A percentile compares a stretch with the other conserved stretches of the same genome.
These are phyloP conservation scores for Globisporangium solare DNA, from an alignment of 352 stramenopile species.

Conservation along the genomic window DNA sequence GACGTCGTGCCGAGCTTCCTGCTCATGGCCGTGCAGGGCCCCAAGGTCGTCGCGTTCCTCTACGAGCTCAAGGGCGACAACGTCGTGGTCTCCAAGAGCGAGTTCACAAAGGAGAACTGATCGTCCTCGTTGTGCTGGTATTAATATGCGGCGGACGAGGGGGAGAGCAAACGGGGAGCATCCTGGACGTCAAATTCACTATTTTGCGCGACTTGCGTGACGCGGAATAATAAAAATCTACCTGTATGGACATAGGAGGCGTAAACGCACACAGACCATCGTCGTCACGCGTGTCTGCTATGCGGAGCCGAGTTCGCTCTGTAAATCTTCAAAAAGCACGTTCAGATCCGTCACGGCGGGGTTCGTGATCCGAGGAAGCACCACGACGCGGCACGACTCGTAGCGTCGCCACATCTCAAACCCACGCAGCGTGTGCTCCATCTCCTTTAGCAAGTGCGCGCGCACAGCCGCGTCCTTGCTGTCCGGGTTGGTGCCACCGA, in stretches of 20 bases:
- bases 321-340: slow-evolving; percentile 72
- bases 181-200: background rate
- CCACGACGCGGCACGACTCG: slow-evolving; percentile 57
- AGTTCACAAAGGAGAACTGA: slow-evolving; percentile 76
- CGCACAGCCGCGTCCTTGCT: slow-evolving; percentile 66
- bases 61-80: slow-evolving; percentile 90
- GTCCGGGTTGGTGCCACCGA: slow-evolving; percentile 37
- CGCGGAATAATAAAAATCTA: slow-evolving; percentile 10
- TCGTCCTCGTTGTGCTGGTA: background rate
- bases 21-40: slow-evolving; percentile 96
- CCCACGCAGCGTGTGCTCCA: slow-evolving; percentile 79
- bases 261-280: too few species aligned
- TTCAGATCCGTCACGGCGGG: slow-evolving; percentile 59
- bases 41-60: slow-evolving; percentile 96
- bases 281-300: slow-evolving; percentile 2
- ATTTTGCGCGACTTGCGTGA: background rate
- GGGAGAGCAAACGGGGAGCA: background rate
- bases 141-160: background rate
- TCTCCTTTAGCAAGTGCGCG: slow-evolving; percentile 73
- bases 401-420: slow-evolving; percentile 88
- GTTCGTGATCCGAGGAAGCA: slow-evolving; percentile 75
- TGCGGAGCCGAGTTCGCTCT: slow-evolving; percentile 41
- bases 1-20: slow-evolving; percentile 95
- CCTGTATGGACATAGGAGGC: slow-evolving; percentile 1
- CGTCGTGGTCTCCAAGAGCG: slow-evolving; percentile 87